Evolutionary conservation across 371 early-diverging fungal species (phyloP).

Genomic region (Rhizoclosmatium hyalinum): DNA sequence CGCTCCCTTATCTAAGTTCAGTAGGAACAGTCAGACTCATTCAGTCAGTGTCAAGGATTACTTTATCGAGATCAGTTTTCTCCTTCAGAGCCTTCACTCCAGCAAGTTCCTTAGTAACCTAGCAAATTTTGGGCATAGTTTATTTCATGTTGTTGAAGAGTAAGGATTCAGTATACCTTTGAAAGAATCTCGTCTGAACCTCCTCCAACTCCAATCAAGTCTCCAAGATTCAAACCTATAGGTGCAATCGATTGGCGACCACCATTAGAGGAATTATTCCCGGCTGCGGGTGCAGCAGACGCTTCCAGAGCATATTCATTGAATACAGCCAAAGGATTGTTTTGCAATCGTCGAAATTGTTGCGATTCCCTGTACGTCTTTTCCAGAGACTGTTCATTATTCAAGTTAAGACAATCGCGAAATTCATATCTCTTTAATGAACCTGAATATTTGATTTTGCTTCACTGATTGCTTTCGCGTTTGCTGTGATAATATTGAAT

Average conservation of each 20-base stretch:
- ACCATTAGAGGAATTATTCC: not conserved
- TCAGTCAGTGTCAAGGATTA: not conserved
- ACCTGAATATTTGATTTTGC: slow-evolving; percentile 13
- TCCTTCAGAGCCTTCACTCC: slow-evolving; percentile 11
- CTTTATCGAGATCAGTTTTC: slow-evolving; percentile 2
- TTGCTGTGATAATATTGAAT: not conserved
- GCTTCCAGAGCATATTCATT: slow-evolving; percentile 10
- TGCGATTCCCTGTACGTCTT: slow-evolving; percentile 12
- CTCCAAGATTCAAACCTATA: not conserved
- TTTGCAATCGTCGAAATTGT: slow-evolving; percentile 7
- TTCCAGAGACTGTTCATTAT: not conserved
- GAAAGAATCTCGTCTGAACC: not conserved
- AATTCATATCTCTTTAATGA: no score
- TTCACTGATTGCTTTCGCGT: slow-evolving; percentile 3
- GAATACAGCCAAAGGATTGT: slow-evolving; percentile 10
- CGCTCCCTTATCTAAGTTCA: not conserved
- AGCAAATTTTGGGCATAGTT: not conserved
- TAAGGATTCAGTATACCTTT: not conserved
- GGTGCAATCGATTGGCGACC: not conserved
- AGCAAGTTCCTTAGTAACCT: slow-evolving; percentile 13
- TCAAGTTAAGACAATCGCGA: not conserved
- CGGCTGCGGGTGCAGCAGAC: not conserved
- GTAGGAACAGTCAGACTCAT: not conserved
- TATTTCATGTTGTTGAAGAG: not conserved
- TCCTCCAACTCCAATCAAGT: not conserved